Base-by-base conservation (phyloP, 2,329 filamentous ascomycete genomes). In the Lecanosticta acicola region DNA sequence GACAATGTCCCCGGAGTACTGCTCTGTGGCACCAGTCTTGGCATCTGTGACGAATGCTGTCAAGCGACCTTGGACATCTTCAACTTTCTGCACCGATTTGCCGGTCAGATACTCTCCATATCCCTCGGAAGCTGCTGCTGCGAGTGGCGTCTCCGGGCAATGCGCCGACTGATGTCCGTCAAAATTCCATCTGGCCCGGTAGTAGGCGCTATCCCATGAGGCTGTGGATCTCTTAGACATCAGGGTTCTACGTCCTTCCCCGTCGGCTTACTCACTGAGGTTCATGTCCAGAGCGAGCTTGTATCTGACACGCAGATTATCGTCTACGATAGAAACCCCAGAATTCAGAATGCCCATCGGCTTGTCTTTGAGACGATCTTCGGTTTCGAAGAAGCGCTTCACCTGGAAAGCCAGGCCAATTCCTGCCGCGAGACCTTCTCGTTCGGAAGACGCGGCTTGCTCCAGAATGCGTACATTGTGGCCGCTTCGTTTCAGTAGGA, bases 401-500 rank as follows among this genome's bases (percentile, higher is more conserved):
- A 53, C 42, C 24, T 53, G 41, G 2, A 34, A 32, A 7, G 45
- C 26, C 8, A 55, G 42, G n/a, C 46, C 54, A 18, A 58, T 48
- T 4, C 55, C 54, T 7, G 55, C 55, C 10, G 54, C 55, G 21
- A 50, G 46, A n/a, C 46, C 54, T 48, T 47, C 46, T 14, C 55
- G 46, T 17, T 49, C 46, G 13, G 54, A 56, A 20, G 45, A 47
- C 10, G 37, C 32, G 16, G 49, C 50, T 41, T 53, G 48, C 41
- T 58, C 54, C 20, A 57, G 39, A 33, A 72, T 71, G 1, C 66
- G 70, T 3, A 67, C 66, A 51, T 68, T 58, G 52, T 72, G 68
- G 11, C 69, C 68, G 20, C 68, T 62, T 1, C 62, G 60, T 46
- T 70, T 70, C 26, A 72, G 52, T n/a, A 67, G 64, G 33, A 71